Evolutionary conservation across 345 rosid species (phyloP).

Genomic region (Hibiscus mutabilis): DNA sequence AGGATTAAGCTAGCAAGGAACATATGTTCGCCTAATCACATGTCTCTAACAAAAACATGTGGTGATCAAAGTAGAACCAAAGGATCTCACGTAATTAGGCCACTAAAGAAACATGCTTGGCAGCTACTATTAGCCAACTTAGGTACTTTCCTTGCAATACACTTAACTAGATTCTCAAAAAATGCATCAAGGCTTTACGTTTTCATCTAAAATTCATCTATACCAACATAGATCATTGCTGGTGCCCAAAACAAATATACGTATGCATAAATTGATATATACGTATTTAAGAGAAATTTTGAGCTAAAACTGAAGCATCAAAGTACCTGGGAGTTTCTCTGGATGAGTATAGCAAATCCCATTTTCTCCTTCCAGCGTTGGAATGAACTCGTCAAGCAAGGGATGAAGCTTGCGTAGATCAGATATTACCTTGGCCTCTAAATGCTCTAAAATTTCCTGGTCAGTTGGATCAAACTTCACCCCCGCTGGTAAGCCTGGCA

Average conservation of each 20-base stretch:
- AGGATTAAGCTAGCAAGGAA: not conserved
- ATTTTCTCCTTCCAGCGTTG: slow-evolving; percentile 75
- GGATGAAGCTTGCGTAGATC: slow-evolving; percentile 65
- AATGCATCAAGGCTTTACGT: not conserved
- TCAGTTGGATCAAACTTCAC: slow-evolving; percentile 93
- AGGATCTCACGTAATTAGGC: slow-evolving; percentile 10
- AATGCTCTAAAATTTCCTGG: slow-evolving; percentile 77
- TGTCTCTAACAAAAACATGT: not conserved
- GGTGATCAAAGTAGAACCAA: not conserved
- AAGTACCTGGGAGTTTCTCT: slow-evolving; percentile 76
- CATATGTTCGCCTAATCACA: not conserved
- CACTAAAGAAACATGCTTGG: slow-evolving; percentile 1
- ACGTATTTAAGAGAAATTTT: not conserved
- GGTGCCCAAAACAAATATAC: not conserved
- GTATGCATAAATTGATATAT: not conserved
- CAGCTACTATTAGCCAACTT: not conserved
- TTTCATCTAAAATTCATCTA: not conserved
- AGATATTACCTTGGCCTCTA: slow-evolving; percentile 60
- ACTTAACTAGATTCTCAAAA: slow-evolving; percentile 1
- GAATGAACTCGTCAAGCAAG: slow-evolving; percentile 77
- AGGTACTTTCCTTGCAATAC: slow-evolving; percentile 1
- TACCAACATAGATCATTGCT: not conserved
- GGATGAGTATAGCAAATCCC: slow-evolving; percentile 98
- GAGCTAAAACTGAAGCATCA: not conserved
- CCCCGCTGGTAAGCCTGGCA: slow-evolving; percentile 90